phyloP scores from a whole-genome alignment of 1,139 yeast species.

The Zhuliangozyma blackwelliae region DNA sequence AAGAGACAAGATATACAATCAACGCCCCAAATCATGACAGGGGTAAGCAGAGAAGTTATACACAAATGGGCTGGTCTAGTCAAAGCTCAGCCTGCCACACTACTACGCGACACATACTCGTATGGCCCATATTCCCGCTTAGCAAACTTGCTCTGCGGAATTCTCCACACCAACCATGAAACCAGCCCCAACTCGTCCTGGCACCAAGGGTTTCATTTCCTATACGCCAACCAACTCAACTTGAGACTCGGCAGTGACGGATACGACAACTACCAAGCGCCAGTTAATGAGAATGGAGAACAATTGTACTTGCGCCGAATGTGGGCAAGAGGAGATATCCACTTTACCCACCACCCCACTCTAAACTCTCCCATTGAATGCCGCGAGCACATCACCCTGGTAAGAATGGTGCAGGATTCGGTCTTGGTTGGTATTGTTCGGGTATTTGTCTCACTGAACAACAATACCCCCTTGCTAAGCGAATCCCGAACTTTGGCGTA shows the following conservation, averaged over 20 bases:
- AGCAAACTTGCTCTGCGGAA: slow-evolving; percentile 14
- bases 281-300: slow-evolving; percentile 24
- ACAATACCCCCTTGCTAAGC: slow-evolving; percentile 11
- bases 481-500: slow-evolving; percentile 36
- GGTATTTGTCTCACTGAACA: slow-evolving; percentile 16
- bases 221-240: slow-evolving; percentile 56
- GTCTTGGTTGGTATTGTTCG: slow-evolving; percentile 46
- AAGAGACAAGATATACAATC: too few relatives aligned
- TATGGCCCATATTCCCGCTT: slow-evolving; percentile 15
- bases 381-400: slow-evolving; percentile 38
- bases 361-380: slow-evolving; percentile 22
- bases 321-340: slow-evolving; percentile 76
- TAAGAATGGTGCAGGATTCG: slow-evolving; percentile 30
- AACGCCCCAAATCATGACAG: too few relatives aligned
- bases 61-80: slow-evolving; percentile 16
- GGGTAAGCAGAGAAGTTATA: slow-evolving; percentile 4
- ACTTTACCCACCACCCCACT: slow-evolving; percentile 24
- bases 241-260: slow-evolving; percentile 62
- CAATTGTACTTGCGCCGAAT: slow-evolving; percentile 55
- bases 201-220: slow-evolving; percentile 55
- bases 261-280: slow-evolving; percentile 78
- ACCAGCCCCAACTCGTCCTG: slow-evolving; percentile 4
- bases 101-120: slow-evolving; percentile 16
- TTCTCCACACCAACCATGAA: slow-evolving; percentile 10
- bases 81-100: slow-evolving; percentile 13